phyloP scores from a whole-genome alignment of 2,329 filamentous ascomycete species.

The Stagonosporopsis vannaccii region DNA sequence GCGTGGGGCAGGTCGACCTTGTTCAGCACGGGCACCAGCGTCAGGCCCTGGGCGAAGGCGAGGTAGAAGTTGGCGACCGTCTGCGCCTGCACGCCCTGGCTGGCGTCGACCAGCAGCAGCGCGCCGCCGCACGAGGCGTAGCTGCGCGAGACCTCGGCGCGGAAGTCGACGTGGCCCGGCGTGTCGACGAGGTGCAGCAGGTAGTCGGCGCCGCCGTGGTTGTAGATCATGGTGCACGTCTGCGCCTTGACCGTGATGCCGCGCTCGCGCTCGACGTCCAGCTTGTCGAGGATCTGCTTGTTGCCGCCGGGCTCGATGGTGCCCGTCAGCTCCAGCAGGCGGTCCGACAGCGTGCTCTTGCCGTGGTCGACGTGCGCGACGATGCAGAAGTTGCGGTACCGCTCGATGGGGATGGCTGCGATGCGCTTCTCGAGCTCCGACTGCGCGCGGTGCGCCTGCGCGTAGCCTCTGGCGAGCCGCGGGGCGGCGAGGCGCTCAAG shows the following conservation, averaged over 20 bases:
- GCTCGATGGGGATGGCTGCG: slow-evolving; percentile 76
- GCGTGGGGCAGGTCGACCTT: slow-evolving; percentile 94
- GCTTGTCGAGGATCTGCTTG: slow-evolving; percentile 95
- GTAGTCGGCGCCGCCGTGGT: slow-evolving; percentile 84
- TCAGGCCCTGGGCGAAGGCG: slow-evolving; percentile 88
- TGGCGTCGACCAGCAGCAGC: slow-evolving; percentile 90
- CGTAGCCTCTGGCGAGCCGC: slow-evolving; percentile 37
- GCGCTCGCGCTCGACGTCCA: slow-evolving; percentile 94
- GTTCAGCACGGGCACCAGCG: slow-evolving; percentile 91
- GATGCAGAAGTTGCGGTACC: slow-evolving; percentile 96
- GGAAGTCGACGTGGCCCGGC: slow-evolving; percentile 96
- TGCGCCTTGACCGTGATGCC: slow-evolving; percentile 99
- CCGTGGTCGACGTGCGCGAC: slow-evolving; percentile 99
- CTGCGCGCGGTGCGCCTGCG: slow-evolving; percentile 49
- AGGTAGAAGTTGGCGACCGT: slow-evolving; percentile 99
- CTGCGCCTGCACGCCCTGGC: slow-evolving; percentile 95
- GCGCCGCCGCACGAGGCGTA: slow-evolving; percentile 95
- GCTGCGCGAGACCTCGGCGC: slow-evolving; percentile 92
- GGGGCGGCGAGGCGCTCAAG: slow-evolving; percentile 32
- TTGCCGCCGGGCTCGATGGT: slow-evolving; percentile 86
- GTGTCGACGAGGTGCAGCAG: slow-evolving; percentile 95
- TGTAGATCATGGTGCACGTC: slow-evolving; percentile 98
- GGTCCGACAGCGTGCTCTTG: slow-evolving; percentile 93
- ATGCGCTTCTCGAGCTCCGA: slow-evolving; percentile 71
- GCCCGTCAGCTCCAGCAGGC: slow-evolving; percentile 90